phyloP scores from a whole-genome alignment of 306 rosid species.

The Astragalus glycyphyllos region DNA sequence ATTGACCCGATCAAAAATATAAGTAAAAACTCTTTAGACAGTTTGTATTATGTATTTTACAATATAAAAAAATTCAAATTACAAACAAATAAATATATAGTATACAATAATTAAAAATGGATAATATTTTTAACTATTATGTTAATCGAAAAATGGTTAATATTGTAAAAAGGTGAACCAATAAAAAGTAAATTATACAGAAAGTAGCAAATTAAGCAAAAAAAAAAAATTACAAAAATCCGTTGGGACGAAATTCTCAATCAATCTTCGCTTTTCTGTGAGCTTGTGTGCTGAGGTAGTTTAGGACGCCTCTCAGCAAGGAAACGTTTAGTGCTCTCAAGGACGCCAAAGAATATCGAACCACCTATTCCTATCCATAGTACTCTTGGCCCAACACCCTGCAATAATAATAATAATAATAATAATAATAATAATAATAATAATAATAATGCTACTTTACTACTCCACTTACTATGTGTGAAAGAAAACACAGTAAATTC shows the following conservation, averaged over 20 bases:
- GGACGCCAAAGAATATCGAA: conserved; percentile 78
- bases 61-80: no score
- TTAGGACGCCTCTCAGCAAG: conserved; percentile 61
- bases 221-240: neutral
- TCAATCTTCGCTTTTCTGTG: conserved; percentile 34
- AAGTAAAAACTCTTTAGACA: no score
- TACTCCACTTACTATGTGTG: conserved; percentile 11
- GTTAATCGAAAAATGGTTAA: no score
- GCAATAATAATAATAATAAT: conserved; percentile 24
- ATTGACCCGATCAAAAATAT: no score
- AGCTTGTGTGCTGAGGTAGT: conserved; percentile 1
- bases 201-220: no score
- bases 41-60: no score
- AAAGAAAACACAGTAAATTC: conserved; percentile 36
- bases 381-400: conserved; percentile 85
- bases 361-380: conserved; percentile 90
- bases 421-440: neutral
- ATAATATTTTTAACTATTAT: no score
- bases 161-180: no score
- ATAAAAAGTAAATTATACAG: no score
- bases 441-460: conserved; percentile 27
- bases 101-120: no score
- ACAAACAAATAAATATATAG: no score
- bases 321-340: conserved; percentile 72
- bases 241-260: conserved; percentile 8